Base-by-base conservation (phyloP, 176 grass and related monocot genomes). In the Oryza meridionalis region DNA sequence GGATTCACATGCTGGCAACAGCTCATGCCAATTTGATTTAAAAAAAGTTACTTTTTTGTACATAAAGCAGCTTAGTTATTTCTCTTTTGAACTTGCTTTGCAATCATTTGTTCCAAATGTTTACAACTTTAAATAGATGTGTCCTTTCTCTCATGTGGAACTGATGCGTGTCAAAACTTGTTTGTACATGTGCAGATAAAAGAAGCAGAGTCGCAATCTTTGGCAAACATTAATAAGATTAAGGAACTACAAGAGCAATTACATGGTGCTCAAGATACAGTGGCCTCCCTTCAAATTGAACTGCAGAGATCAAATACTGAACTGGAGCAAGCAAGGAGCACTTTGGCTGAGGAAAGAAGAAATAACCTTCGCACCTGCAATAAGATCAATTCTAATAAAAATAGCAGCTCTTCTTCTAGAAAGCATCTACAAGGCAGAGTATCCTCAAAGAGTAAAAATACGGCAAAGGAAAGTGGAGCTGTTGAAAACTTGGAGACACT, bases 181-280 rank as follows among this genome's bases (percentile, higher is more conserved):
- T 73, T 68, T 59, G 76, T 9, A 24, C 46, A 11, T 88, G 65
- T 90, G 31, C 87, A 98, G 96, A 89, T 96, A 67, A 90, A 90
- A 85, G 81, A 90, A 67, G 83, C 78, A 75, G 93, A 90, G 82
- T 81, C 81, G 2, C 85, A 73, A 86, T 87, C 90, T 26, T 63
- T 72, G 42, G 81, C 55, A 27, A 84, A 94, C 77, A 90, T 88
- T 65, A 86, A 77, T 85, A 95, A 71, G 83, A 90, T 94, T 78
- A 92, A 77, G 79, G 86, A 94, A 84, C 96, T 94, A 50, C 85
- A 99, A 83, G 90, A 84, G 9, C 85, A 88, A 63, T 80, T 99
- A n/a, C 35, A 77, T 67, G 79, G 84, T 82, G 78, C 89, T 65
- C 67, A 89, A 65, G 80, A 72, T 71, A 79, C 83, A 66, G 90